Evolutionary conservation across 441 rosid genomes (phyloP), one percentile per base, ranked within the genome.

Genomic region (Daphne laureola): DNA sequence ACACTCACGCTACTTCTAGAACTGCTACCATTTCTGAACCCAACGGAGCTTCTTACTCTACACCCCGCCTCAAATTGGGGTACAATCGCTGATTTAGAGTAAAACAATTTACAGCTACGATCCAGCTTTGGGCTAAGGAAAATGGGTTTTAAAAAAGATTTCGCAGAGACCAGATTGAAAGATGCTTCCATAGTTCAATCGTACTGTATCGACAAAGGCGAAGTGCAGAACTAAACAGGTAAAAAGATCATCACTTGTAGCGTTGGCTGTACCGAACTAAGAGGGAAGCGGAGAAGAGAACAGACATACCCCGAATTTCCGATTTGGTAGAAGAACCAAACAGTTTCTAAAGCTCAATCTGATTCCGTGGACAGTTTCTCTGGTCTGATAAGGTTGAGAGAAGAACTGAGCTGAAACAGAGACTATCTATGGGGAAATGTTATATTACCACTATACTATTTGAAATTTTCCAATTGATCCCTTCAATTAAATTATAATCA

Each of bases 141-240:
- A 15, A 64, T 73, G 52, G 79, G 74, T 49, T 68, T 74, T 23
- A 69, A 53, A 49, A 48, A 76, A 45, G 54, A 49, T 40, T 43
- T 77, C 38, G 17, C 58, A 66, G 76, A 67, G 49, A 76, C 71
- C 14, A 75, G 9, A 43, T 59, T 72, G 4, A 73, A 25, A 51
- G 76, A 49, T 14, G 69, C 74, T 58, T 74, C 73, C 84, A 80
- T 78, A 16, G 18, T 54, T 14, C 14, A 12, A 55, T 48, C 27
- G 46, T 43, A n/a, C 36, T 65, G 54, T 53, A 56, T 42, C 14
- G 41, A 48, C 15, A 31, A 50, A 14, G 13, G 15, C 26, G 48
- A 27, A 31, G 1, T 2, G 17, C 46, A 41, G 49, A 11, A 41
- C 25, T 25, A 49, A 15, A 41, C 31, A 36, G 17, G 17, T 1